Conservation (phyloP, 2,329 filamentous ascomycete genomes). For the Exophiala oligosperma region DNA sequence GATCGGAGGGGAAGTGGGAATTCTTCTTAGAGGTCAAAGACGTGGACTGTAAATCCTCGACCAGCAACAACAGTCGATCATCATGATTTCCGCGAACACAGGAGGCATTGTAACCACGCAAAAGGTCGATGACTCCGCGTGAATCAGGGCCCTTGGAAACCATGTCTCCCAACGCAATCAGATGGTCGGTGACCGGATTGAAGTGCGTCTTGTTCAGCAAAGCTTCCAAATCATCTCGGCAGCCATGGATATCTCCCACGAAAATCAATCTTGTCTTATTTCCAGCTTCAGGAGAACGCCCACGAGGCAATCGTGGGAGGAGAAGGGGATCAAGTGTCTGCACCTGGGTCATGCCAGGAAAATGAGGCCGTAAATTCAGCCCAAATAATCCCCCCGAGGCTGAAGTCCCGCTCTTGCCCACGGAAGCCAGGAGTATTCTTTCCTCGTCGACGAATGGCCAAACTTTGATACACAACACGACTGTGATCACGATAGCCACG, state of each 20-base stretch:
- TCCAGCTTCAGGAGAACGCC: constrained; percentile 32
- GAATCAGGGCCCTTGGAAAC: constrained; percentile 87
- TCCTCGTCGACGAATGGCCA: constrained; percentile 19
- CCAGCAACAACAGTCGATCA: constrained; percentile 74
- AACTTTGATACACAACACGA: constrained; percentile 20
- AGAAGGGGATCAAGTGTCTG: constrained; percentile 49
- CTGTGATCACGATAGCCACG: constrained; percentile 2
- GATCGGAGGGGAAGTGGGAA: not conserved
- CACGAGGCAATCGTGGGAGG: constrained; percentile 39
- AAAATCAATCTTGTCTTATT: constrained; percentile 66
- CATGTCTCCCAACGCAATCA: constrained; percentile 76
- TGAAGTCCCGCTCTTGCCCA: constrained; percentile 32
- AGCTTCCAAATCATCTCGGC: constrained; percentile 61
- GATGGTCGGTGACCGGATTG: constrained; percentile 63
- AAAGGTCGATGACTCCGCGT: constrained; percentile 71
- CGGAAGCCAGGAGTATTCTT: constrained; percentile 30
- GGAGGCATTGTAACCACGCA: constrained; percentile 71
- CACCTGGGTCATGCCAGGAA: constrained; percentile 52
- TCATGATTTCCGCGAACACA: constrained; percentile 93
- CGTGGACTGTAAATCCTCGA: constrained; percentile 45
- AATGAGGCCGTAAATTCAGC: constrained; percentile 47
- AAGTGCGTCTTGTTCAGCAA: constrained; percentile 70
- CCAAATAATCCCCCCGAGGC: constrained; percentile 45
- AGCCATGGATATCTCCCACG: constrained; percentile 91
- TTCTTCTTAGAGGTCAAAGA: constrained; percentile 20